Evolutionary conservation across 2,329 filamentous ascomycete species (phyloP), one percentile per base, ranked within the genome.

Genomic region (Ilyonectria mors-panacis): DNA sequence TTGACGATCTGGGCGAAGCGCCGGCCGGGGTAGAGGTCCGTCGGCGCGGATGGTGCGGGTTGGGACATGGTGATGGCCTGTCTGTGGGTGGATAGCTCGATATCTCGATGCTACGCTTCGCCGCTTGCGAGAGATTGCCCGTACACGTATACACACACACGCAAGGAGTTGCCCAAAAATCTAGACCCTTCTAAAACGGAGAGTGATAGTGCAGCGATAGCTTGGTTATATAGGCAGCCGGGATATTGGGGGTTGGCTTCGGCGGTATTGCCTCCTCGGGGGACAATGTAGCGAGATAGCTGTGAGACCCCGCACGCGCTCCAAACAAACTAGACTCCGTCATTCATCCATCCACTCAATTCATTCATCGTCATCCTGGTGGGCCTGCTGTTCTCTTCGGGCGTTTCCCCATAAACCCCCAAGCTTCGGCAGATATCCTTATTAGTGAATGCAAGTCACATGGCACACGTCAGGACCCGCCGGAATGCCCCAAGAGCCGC

Each of bases 1-100:
- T 89, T 90, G 60, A 95, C 86, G 70, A 94, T 91, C 80, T 94
- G 93, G 44, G 87, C 92, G 73, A 94, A 86, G 66, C 92, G 88
- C 4, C 85, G 83, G 53, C 83, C 85, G 4, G 85, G 79, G 69
- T 85, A 73, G n/a, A 64, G 57, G 35, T 47, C 30, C 17, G 37
- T 7, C 26, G 54, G 9, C 30, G 37, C 26, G 17, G 61, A 15
- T 9, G 19, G 28, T 21, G 30, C 15, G 12, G 51, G 26, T 15
- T 37, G n/a, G 17, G 51, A 44, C 37, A 23, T 57, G 59, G 51
- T 39, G 51, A 35, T 28, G 39, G n/a, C 6, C 42, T n/a, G 35
- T 26, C n/a, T 17, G 37, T 42, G 15, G 4, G 39, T 17, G 15
- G 39, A 15, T 42, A 19, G 15, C 39, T 17, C n/a, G 15, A n/a